Conservation (phyloP, 73 alveolate species). For the Blepharisma stoltei region DNA sequence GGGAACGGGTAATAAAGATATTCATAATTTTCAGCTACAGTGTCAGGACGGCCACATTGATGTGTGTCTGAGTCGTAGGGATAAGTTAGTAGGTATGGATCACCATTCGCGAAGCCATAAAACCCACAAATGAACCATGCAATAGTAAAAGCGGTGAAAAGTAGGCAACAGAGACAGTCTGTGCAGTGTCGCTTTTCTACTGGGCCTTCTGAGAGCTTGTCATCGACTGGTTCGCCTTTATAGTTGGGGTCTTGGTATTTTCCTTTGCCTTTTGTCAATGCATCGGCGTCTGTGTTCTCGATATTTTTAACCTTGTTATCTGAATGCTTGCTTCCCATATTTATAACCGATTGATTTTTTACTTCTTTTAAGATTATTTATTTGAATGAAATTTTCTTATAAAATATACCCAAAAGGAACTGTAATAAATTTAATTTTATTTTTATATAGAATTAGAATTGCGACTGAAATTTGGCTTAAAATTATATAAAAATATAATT, state of each 20-base stretch:
- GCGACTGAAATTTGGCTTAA: no score
- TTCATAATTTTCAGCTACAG: slow-evolving; percentile 45
- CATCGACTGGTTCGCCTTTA: slow-evolving; percentile 20
- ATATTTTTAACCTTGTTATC: no score
- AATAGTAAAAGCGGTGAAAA: slow-evolving; percentile 61
- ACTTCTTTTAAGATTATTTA: no score
- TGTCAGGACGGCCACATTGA: slow-evolving; percentile 51
- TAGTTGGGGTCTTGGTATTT: slow-evolving; percentile 15
- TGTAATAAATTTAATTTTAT: no score
- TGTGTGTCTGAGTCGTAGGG: slow-evolving; percentile 70
- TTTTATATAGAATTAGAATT: no score
- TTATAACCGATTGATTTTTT: no score
- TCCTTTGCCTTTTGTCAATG: no score
- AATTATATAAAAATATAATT: no score
- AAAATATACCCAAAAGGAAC: no score
- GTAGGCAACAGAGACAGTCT: slow-evolving; percentile 82
- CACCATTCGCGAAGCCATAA: slow-evolving; percentile 78
- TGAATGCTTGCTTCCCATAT: no score
- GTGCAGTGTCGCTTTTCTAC: slow-evolving; percentile 76
- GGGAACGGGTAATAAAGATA: slow-evolving; percentile 57
- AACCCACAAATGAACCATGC: slow-evolving; percentile 70
- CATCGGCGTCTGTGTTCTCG: no score
- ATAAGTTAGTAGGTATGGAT: slow-evolving; percentile 69
- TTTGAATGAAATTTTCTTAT: no score
- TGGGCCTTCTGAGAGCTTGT: slow-evolving; percentile 75